Conservation (phyloP, 2,329 filamentous ascomycete species). For the Samsoniella hepiali region DNA sequence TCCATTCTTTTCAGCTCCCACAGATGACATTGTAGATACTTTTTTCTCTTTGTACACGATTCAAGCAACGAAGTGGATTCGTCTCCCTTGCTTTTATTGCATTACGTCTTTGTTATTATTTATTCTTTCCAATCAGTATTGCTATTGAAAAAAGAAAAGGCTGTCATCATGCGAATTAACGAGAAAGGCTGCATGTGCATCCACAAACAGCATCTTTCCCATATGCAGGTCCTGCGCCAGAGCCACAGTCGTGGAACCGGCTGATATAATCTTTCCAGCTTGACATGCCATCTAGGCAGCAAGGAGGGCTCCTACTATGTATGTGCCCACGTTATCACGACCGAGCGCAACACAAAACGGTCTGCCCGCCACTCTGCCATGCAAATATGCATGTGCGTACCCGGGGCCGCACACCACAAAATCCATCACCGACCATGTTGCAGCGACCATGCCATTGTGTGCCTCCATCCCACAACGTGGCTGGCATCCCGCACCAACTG, state of each 20-base stretch:
- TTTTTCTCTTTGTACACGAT: background rate
- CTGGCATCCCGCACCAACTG: background rate
- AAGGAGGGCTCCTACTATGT: background rate
- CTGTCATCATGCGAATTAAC: no score
- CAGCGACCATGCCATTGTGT: background rate
- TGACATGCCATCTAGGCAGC: background rate
- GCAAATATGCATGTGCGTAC: background rate
- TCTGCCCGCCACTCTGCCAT: background rate
- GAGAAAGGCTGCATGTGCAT: no score
- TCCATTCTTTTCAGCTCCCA: constrained; percentile 5
- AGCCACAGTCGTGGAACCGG: no score
- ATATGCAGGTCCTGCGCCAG: no score
- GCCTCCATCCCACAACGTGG: background rate
- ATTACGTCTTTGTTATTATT: background rate
- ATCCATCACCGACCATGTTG: background rate
- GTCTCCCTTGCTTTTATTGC: background rate
- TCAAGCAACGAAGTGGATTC: background rate
- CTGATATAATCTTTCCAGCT: no score
- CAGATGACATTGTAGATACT: background rate
- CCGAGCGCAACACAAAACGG: background rate
- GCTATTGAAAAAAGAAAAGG: no score
- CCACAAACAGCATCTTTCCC: no score
- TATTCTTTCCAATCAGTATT: background rate
- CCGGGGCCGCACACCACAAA: background rate
- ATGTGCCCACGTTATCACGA: background rate